Evolutionary conservation across 352 stramenopile genomes (phyloP), one percentile per base, ranked within the genome.

Genomic region (Blastocystis sp.): DNA sequence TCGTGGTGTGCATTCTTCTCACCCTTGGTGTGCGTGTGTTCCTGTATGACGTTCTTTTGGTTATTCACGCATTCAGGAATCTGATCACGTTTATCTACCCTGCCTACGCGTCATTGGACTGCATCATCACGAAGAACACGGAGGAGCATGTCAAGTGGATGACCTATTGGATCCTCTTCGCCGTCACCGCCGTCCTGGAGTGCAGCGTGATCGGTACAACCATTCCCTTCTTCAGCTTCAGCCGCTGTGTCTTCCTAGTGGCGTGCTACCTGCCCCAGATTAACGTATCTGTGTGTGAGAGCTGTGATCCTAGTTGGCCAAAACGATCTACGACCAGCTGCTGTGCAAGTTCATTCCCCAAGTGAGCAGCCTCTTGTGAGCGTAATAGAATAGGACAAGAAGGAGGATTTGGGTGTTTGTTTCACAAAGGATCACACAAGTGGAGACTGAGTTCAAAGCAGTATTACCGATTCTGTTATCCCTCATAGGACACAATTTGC

Each of bases 21-120:
- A 38, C 74, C 59, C 28, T 84, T n/a, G 74, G 74, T 5, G 34
- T 62, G 10, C 65, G 66, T 7, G n/a, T 84, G 11, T 11, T 84
- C 1, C 34, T 28, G 74, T 84, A 67, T 14, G 10, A 2, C 53
- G 48, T 52, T 28, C 2, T 2, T 52, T 1, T 19, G 2, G 2
- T 14, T 21, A 17, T 5, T 10, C 23, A n/a, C 19, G 23, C 17
- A 17, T 52, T 52, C 10, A 88, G 78, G 62, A 93, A 93, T 89
- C 90, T 95, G 45, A 92, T 95, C 86, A 92, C 92, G 64, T 95
- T 95, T 89, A 91, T 94, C 86, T 95, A 95, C 91, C 93, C 93
- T 62, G 93, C 93, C 59, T 95, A 95, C 90, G 91, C 92, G 91
- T 95, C 92, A 53, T 95, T 95, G 91, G 94, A 94, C 91, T 92